Evolutionary conservation across 257 asterid species (phyloP).

Genomic region (Penstemon barbatus): DNA sequence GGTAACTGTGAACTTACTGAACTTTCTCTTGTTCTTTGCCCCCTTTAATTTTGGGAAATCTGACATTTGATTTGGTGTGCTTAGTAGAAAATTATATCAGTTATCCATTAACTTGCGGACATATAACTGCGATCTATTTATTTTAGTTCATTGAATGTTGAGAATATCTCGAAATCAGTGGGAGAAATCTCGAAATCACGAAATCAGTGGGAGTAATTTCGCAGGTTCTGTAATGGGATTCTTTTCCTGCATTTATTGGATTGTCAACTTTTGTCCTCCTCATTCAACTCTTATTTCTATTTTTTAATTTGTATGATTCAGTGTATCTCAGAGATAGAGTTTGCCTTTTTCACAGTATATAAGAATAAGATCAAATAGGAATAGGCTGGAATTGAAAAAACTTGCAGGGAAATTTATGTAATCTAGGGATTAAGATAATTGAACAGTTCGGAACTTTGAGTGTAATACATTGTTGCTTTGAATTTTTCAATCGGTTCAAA

Average conservation of each 20-base stretch:
- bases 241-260: background rate
- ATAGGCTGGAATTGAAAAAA: conserved; percentile 2
- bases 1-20: background rate
- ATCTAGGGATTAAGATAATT: background rate
- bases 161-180: background rate
- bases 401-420: background rate
- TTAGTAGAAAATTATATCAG: no score
- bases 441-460: background rate
- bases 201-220: no score
- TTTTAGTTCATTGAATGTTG: background rate
- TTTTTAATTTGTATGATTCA: no score
- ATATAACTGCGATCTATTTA: background rate
- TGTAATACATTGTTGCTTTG: no score
- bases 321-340: no score
- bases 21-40: background rate
- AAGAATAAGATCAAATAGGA: background rate
- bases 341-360: background rate
- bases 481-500: background rate
- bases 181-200: no score
- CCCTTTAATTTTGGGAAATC: no score
- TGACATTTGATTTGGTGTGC: no score
- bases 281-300: no score
- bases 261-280: background rate
- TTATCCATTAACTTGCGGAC: background rate
- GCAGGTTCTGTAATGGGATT: background rate